These are phyloP conservation scores for Teratosphaeria nubilosa DNA, from an alignment of 2,329 filamentous ascomycete species.

Conservation along the genomic window DNA sequence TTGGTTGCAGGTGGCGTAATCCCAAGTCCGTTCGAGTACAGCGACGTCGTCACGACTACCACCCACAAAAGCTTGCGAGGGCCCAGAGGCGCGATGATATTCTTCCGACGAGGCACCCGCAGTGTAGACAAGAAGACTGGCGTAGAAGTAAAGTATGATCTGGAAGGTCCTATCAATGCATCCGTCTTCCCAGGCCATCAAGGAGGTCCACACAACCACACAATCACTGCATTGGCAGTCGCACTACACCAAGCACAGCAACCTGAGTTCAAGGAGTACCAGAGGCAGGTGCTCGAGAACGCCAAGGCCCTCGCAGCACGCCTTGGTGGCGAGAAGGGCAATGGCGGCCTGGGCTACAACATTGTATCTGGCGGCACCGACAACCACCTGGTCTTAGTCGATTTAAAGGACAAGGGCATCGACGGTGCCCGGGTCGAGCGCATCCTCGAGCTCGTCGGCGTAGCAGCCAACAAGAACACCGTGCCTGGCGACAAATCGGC, in stretches of 20 bases:
- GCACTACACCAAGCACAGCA: conserved; percentile 88
- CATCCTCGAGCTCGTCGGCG: conserved; percentile 93
- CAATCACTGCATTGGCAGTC: conserved; percentile 88
- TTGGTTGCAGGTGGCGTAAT: conserved; percentile 86
- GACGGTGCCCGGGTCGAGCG: conserved; percentile 94
- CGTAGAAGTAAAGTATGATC: conserved; percentile 75
- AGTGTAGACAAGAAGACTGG: conserved; percentile 76
- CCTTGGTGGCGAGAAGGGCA: conserved; percentile 57
- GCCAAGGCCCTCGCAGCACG: conserved; percentile 73
- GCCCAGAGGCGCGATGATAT: conserved; percentile 93
- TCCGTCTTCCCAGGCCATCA: conserved; percentile 98
- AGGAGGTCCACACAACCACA: conserved; percentile 97
- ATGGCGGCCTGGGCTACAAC: conserved; percentile 71
- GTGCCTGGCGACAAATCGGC: conserved; percentile 92
- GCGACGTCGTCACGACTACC: conserved; percentile 94
- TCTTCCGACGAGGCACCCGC: conserved; percentile 88
- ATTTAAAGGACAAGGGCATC: conserved; percentile 78
- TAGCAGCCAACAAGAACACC: conserved; percentile 99
- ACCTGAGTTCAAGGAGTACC: conserved; percentile 85
- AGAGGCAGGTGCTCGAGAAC: conserved; percentile 81
- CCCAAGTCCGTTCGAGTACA: conserved; percentile 76
- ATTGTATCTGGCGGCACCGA: conserved; percentile 92
- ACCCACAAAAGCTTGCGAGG: conserved; percentile 96
- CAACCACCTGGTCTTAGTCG: conserved; percentile 89
- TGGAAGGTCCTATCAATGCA: conserved; percentile 86